Conservation (phyloP, 257 asterid species). For the Capsicum chinense region DNA sequence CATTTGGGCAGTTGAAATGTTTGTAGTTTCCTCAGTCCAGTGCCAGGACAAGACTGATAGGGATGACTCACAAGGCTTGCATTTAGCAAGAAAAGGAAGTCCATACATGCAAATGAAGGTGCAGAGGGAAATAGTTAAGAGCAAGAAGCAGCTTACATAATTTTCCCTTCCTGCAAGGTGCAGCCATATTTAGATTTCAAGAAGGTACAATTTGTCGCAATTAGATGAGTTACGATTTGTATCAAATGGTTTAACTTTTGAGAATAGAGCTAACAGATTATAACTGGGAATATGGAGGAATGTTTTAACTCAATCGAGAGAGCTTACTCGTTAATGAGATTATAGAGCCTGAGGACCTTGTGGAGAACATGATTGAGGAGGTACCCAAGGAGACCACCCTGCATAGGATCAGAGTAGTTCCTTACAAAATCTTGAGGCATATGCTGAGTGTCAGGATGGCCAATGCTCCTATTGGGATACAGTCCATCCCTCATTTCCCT, state of each 20-base stretch:
- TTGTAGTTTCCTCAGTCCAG: slow-evolving; percentile 75
- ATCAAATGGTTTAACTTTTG: background rate
- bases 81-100: slow-evolving; percentile 80
- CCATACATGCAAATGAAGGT: slow-evolving; percentile 80
- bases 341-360: slow-evolving; percentile 79
- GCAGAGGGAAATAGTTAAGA: slow-evolving; percentile 72
- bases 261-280: background rate
- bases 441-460: slow-evolving; percentile 60
- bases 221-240: too few relatives aligned
- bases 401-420: slow-evolving; percentile 55
- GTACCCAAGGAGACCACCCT: slow-evolving; percentile 77
- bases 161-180: slow-evolving; percentile 79
- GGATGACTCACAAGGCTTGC: slow-evolving; percentile 74
- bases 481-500: slow-evolving; percentile 66
- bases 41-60: slow-evolving; percentile 64
- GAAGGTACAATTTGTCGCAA: background rate
- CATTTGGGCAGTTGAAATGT: slow-evolving; percentile 87
- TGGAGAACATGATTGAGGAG: slow-evolving; percentile 77
- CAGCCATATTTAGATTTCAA: background rate
- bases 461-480: slow-evolving; percentile 56
- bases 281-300: background rate
- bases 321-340: slow-evolving; percentile 73
- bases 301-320: background rate
- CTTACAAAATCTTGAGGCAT: slow-evolving; percentile 59
- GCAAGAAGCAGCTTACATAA: slow-evolving; percentile 67